Base-by-base conservation (phyloP, 192 early-diverging fungal genomes). In the Coemansia reversa region DNA sequence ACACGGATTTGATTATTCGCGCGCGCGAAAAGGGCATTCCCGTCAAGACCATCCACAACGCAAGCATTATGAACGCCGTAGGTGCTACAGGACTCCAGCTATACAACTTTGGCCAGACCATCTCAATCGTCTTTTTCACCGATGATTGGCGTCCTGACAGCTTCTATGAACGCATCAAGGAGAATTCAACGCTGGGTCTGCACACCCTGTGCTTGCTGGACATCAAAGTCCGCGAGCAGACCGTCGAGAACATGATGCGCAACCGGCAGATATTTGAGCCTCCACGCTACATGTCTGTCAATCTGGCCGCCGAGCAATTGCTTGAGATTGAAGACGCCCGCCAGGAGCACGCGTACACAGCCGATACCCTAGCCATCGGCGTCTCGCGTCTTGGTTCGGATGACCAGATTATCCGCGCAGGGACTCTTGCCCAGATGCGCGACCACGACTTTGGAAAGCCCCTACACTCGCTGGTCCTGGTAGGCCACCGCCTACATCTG, bases 161-260 rank as follows among this genome's bases (percentile, higher is more conserved):
- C 64, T 99, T 94, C 75, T 98, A 97, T 82, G 91, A 92, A 62
- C 89, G 93, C 61, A 88, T 99, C 71, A 89, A 91, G 66, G 86
- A 91, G 58, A 99, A 99, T 82, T 66, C 87, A 22, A 68, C 75
- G 55, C 77, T 93, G 55, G 94, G 91, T 27, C 75, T 99, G 61
- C 97, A 99, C 64, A 99, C 97, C 4, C 85, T 99, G 52, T 95
- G 93, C 69, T 75, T 99, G 62, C 85, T 97, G 54, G 95, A 98
- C 79, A 98, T 98, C 84, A 98, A 98, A 81, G 96, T 98, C 30
- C 95, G 96, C 73, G 96, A 98, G 83, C 96, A 97, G 76, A 88
- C 86, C 54, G 84, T 93, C 42, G 96, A 98, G 79, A 98, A 97
- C 77, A 85, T 99, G 87, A 94, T 94, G 33, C 87, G 92, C 42